These are phyloP conservation scores for Aspergillus viridinutans DNA, from an alignment of 2,329 filamentous ascomycete species.

Conservation along the genomic window DNA sequence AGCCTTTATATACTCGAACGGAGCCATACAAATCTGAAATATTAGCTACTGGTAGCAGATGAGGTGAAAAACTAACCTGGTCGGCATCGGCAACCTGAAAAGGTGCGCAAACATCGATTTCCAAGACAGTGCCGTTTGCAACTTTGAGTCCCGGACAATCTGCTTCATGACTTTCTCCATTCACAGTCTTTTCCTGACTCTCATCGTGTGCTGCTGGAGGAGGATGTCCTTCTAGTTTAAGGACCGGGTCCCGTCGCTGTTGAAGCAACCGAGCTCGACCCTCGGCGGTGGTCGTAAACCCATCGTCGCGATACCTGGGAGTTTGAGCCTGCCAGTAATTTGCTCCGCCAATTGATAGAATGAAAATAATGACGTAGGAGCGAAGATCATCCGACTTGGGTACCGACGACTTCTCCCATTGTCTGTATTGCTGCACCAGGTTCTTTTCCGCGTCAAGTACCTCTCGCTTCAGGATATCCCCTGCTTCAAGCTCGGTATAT, in stretches of 20 bases:
- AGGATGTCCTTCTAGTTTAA: background rate
- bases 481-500: conserved; percentile 7
- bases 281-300: background rate
- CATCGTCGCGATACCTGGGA: background rate
- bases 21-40: conserved; percentile 3
- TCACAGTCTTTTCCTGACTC: background rate
- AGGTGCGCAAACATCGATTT: background rate
- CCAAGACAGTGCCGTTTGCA: background rate
- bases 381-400: conserved; percentile 1
- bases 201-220: background rate
- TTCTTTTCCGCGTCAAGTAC: conserved; percentile 1
- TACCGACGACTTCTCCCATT: conserved; percentile 1
- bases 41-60: background rate
- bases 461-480: conserved; percentile 5
- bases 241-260: background rate
- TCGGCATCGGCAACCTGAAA: background rate
- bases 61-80: background rate
- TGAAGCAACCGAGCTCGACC: background rate
- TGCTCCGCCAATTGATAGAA: background rate
- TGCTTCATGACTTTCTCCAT: background rate
- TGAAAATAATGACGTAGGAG: background rate
- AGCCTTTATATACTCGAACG: conserved; percentile 3
- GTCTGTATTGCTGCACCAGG: conserved; percentile 2
- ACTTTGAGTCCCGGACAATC: background rate
- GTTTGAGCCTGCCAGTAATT: conserved; percentile 5